These are phyloP conservation scores for Pilobolus umbonatus DNA, from an alignment of 192 early-diverging fungal genomes.

Conservation along the genomic window DNA sequence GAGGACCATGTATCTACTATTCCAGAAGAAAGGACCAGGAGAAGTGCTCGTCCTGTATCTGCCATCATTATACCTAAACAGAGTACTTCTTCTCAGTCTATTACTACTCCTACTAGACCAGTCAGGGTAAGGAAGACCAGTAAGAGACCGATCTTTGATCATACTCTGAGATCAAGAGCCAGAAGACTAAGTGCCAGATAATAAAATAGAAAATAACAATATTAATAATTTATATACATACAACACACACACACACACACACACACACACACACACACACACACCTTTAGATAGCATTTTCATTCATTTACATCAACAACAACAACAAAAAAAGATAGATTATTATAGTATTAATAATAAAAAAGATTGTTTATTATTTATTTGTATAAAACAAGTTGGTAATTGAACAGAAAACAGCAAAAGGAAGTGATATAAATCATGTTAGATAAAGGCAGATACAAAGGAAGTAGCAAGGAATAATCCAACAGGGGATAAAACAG, in stretches of 20 bases:
- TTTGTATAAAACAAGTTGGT: not conserved
- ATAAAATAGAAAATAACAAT: slow-evolving; percentile 1
- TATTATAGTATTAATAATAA: not conserved
- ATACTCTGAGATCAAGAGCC: slow-evolving; percentile 7
- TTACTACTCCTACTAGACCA: slow-evolving; percentile 1
- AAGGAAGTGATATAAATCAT: not conserved
- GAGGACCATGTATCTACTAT: not conserved
- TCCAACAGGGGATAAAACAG: not conserved
- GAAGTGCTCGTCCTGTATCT: slow-evolving; percentile 3
- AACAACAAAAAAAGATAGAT: not conserved
- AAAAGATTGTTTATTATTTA: not conserved
- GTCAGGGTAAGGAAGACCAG: slow-evolving; percentile 24
- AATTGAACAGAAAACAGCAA: not conserved
- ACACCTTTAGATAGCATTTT: not conserved
- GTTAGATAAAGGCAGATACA: not conserved
- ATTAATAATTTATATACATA: slow-evolving; percentile 1
- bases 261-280: not conserved
- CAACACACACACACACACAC: not conserved
- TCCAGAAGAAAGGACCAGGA: not conserved
- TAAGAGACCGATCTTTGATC: slow-evolving; percentile 25
- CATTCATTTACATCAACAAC: not conserved
- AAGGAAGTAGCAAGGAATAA: not conserved
- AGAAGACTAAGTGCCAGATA: slow-evolving; percentile 16
- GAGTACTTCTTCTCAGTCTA: slow-evolving; percentile 1
- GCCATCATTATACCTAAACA: not conserved